Conservation (phyloP, 768 basidiomycete species). For the Strobilomyces dryophilus region DNA sequence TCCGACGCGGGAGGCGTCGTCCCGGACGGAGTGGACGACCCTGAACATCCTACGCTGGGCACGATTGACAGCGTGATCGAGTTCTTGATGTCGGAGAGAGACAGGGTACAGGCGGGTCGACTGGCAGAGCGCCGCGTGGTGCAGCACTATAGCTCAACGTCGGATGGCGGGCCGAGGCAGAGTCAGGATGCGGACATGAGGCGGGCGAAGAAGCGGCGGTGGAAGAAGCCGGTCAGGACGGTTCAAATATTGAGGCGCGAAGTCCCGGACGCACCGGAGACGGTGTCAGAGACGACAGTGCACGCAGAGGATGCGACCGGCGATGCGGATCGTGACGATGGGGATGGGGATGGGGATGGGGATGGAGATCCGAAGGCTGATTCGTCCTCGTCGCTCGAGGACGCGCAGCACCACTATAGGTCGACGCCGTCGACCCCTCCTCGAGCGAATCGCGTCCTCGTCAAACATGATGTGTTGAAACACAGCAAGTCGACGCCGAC, state of each 20-base stretch:
- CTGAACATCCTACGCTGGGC: constrained; percentile 62
- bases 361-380: constrained; percentile 14
- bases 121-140: constrained; percentile 26
- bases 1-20: constrained; percentile 24
- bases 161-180: constrained; percentile 36
- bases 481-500: constrained; percentile 47
- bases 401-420: constrained; percentile 16
- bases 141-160: constrained; percentile 31
- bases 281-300: constrained; percentile 21
- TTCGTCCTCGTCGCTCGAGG: constrained; percentile 29
- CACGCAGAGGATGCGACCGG: constrained; percentile 22
- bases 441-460: constrained; percentile 16
- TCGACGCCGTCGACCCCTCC: constrained; percentile 32
- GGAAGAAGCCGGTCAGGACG: constrained; percentile 32
- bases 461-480: constrained; percentile 28
- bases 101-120: constrained; percentile 45
- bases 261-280: constrained; percentile 15
- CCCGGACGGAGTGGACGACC: constrained; percentile 24
- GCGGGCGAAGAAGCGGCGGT: constrained; percentile 36
- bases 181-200: constrained; percentile 37
- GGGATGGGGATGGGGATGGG: constrained; percentile 8
- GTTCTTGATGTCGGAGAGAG: constrained; percentile 72
- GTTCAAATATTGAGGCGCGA: constrained; percentile 28
- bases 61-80: constrained; percentile 67
- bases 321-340: constrained; percentile 26